Evolutionary conservation across 2,329 filamentous ascomycete species (phyloP), one percentile per base, ranked within the genome.

Genomic region (Cladophialophora yegresii): DNA sequence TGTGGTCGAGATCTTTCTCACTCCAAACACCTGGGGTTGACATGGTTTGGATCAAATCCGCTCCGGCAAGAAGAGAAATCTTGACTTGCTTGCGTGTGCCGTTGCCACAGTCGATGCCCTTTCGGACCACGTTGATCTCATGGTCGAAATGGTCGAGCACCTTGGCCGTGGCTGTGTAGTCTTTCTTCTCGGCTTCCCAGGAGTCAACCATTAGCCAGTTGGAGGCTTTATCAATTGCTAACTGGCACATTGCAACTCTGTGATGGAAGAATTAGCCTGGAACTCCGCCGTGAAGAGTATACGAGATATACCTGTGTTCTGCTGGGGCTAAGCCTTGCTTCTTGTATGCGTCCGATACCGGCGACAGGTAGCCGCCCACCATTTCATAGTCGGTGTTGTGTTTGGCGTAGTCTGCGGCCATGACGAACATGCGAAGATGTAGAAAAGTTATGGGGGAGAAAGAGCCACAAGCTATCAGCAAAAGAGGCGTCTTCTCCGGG

Each of bases 141-240:
- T 93, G 80, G 70, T 96, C 88, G 72, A 97, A 95, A 77, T 97
- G 93, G 73, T 96, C 92, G 55, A 97, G 82, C 47, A 96, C 93
- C 71, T 89, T 85, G 45, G 93, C 93, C 0, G 93, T 98, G 16
- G 92, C 92, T 67, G 92, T 88, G 75, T 96, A 98, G 70, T 90
- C 84, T 73, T 88, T 85, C 78, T 96, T 87, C 72, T 89, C 81
- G n/a, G 91, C 90, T 81, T 96, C 93, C 89, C 90, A 96, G 0
- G 90, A 87, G 75, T 96, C 92, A 53, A 95, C 90, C 87, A 92
- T 92, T 65, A 96, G 82, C 88, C 90, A 92, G 71, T 87, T 86
- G 57, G 88, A 88, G 58, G 90, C 88, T 70, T 89, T 84, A 71
- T 87, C 85, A 26, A 92, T 88, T 7, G 92, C 92, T 43, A 96